Evolutionary conservation across 257 asterid genomes (phyloP).

Genomic region (Cynanchum wilfordii): DNA sequence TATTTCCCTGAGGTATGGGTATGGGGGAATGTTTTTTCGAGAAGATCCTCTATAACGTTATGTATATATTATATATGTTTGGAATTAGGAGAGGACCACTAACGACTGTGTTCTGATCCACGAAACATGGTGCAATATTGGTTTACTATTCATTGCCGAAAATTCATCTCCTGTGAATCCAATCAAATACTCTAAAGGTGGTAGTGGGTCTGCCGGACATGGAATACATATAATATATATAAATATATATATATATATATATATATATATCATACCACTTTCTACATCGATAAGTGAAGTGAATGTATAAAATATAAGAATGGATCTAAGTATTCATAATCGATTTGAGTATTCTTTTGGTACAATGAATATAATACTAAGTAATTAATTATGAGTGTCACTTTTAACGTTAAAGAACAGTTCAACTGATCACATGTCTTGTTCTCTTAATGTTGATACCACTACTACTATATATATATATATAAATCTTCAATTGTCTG

Average conservation of each 20-base stretch:
- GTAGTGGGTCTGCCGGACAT: no score
- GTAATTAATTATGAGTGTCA: no score
- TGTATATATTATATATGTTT: not conserved
- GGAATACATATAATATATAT: not conserved
- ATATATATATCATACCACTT: no score
- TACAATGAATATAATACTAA: no score
- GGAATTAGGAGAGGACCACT: conserved; percentile 1
- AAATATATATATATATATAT: not conserved
- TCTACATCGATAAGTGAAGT: no score
- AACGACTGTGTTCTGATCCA: conserved; percentile 26
- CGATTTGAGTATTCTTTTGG: no score
- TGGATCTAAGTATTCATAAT: no score
- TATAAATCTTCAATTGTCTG: no score
- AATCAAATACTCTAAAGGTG: not conserved
- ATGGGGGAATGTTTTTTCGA: not conserved
- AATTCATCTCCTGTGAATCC: conserved; percentile 5
- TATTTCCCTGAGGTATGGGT: no score
- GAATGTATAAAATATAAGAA: no score
- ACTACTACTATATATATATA: not conserved
- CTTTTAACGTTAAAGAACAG: no score
- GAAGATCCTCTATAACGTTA: not conserved
- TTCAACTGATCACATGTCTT: conserved; percentile 20
- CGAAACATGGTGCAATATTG: conserved; percentile 6
- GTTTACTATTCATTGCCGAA: not conserved
- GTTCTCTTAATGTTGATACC: conserved; percentile 24